These are phyloP conservation scores for Candida ovalis DNA, from an alignment of 805 yeast species.

Conservation along the genomic window DNA sequence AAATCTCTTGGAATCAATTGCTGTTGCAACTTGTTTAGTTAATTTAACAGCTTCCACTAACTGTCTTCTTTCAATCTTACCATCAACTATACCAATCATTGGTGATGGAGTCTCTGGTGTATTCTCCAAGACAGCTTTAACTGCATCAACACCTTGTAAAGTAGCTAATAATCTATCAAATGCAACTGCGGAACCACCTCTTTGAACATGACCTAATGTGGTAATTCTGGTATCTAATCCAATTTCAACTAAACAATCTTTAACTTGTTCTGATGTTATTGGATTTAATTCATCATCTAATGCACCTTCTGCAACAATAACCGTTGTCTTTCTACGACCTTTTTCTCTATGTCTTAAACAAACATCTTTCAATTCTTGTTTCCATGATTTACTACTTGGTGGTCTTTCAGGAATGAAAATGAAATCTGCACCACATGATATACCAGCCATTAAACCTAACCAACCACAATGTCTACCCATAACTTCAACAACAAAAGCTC, in stretches of 20 bases:
- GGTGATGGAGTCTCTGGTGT: slow-evolving; percentile 94
- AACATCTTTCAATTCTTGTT: slow-evolving; percentile 69
- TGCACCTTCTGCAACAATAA: slow-evolving; percentile 98
- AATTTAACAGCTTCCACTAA: slow-evolving; percentile 85
- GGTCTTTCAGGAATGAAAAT: slow-evolving; percentile 91
- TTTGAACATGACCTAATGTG: slow-evolving; percentile 94
- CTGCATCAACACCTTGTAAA: slow-evolving; percentile 96
- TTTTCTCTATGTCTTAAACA: slow-evolving; percentile 74
- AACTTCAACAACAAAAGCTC: slow-evolving; percentile 97
- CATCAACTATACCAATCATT: slow-evolving; percentile 85
- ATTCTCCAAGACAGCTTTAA: slow-evolving; percentile 82
- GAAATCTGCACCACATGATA: slow-evolving; percentile 93
- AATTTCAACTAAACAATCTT: slow-evolving; percentile 72
- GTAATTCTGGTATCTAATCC: slow-evolving; percentile 95
- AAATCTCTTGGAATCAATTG: slow-evolving; percentile 76
- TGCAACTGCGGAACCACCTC: slow-evolving; percentile 98
- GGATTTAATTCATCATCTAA: slow-evolving; percentile 77
- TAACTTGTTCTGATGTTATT: slow-evolving; percentile 75
- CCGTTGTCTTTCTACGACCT: slow-evolving; percentile 93
- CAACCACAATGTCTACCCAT: slow-evolving; percentile 99
- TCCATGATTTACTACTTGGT: slow-evolving; percentile 71
- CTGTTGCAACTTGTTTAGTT: slow-evolving; percentile 87
- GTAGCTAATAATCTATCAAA: slow-evolving; percentile 90
- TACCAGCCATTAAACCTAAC: slow-evolving; percentile 97
- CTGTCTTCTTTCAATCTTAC: slow-evolving; percentile 79